phyloP scores from a whole-genome alignment of 176 grass and related monocot species.

The Avena eriantha region DNA sequence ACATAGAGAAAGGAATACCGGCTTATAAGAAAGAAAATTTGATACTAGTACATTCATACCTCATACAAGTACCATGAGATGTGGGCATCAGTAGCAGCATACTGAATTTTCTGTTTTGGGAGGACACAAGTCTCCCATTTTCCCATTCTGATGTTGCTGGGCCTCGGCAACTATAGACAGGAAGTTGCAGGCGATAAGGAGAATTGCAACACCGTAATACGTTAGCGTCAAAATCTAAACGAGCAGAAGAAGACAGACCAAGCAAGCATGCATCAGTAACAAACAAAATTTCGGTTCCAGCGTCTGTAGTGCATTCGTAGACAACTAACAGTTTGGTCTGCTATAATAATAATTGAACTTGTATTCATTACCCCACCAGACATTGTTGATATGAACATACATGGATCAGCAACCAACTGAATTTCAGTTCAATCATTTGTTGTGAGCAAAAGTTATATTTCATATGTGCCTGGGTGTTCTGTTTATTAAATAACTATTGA shows the following conservation, averaged over 20 bases:
- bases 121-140: constrained; percentile 82
- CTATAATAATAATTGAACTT: background rate
- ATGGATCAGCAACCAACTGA: background rate
- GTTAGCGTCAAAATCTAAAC: background rate
- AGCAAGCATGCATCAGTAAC: constrained; percentile 5
- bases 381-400: background rate
- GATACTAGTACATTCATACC: constrained; percentile 43
- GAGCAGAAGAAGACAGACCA: background rate
- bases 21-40: constrained; percentile 15
- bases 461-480: background rate
- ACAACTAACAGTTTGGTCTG: background rate
- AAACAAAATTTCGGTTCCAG: background rate
- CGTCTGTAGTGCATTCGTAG: background rate
- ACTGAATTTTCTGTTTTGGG: constrained; percentile 70
- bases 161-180: constrained; percentile 71
- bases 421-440: background rate
- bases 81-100: constrained; percentile 96
- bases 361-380: background rate
- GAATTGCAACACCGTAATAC: background rate
- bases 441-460: background rate
- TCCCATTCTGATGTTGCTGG: constrained; percentile 81
- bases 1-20: constrained; percentile 8
- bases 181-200: background rate
- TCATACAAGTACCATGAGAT: constrained; percentile 86
- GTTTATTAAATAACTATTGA: background rate